Conservation (phyloP, 495 filamentous ascomycete genomes). For the Arthonia radiata region DNA sequence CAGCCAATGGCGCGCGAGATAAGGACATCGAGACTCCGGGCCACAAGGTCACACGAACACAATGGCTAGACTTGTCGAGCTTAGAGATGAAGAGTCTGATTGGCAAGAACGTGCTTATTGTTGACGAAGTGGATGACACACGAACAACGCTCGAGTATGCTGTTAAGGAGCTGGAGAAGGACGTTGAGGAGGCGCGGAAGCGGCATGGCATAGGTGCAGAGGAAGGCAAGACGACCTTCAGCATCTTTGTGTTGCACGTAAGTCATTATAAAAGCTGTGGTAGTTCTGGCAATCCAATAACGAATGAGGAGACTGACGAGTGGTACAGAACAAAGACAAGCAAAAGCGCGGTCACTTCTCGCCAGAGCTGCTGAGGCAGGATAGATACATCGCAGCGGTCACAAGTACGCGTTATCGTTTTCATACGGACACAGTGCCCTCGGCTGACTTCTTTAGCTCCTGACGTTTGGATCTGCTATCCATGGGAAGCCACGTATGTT, state of each 20-base stretch:
- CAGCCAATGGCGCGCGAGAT: constrained; percentile 16
- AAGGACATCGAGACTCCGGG: constrained; percentile 45
- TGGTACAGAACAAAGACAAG: constrained; percentile 75
- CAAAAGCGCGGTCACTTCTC: constrained; percentile 73
- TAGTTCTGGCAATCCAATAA: neutral
- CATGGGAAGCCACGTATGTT: constrained; percentile 79
- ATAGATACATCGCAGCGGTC: constrained; percentile 60
- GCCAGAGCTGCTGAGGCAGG: constrained; percentile 46
- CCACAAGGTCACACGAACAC: constrained; percentile 87
- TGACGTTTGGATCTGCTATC: constrained; percentile 97
- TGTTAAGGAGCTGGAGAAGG: constrained; percentile 84
- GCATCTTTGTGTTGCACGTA: constrained; percentile 87
- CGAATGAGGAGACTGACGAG: neutral
- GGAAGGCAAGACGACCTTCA: constrained; percentile 61
- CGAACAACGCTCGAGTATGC: constrained; percentile 93
- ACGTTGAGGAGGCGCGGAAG: constrained; percentile 61
- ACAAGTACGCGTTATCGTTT: no score
- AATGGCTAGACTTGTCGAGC: constrained; percentile 85
- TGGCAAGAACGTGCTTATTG: constrained; percentile 92
- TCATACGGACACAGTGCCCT: no score
- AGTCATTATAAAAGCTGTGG: constrained; percentile 18
- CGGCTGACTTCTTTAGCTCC: no score
- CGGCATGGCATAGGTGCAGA: constrained; percentile 31
- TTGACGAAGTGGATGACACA: constrained; percentile 97
- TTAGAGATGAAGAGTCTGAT: constrained; percentile 81